These are phyloP conservation scores for Ophiosphaerella korrae DNA, from an alignment of 2,329 filamentous ascomycete species.

Conservation along the genomic window DNA sequence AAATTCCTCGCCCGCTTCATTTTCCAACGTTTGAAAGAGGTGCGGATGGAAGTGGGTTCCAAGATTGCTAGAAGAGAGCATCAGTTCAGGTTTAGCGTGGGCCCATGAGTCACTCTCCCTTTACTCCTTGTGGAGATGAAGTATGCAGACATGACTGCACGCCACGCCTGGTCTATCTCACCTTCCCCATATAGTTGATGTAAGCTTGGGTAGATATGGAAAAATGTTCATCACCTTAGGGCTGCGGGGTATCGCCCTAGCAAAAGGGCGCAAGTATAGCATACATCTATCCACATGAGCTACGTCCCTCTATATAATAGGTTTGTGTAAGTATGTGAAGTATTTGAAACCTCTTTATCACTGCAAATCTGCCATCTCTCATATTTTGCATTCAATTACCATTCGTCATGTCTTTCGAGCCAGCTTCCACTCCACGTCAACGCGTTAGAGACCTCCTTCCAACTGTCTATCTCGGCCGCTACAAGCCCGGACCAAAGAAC, in stretches of 20 bases:
- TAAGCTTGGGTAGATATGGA: neutral
- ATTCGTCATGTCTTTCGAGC: conserved; percentile 12
- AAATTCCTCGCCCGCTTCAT: neutral
- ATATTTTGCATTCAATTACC: neutral
- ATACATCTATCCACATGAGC: neutral
- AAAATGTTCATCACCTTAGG: too few species aligned
- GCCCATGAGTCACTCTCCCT: too few species aligned
- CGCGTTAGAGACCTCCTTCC: conserved; percentile 49
- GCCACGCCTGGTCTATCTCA: too few species aligned
- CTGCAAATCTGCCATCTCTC: neutral
- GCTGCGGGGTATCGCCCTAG: too few species aligned
- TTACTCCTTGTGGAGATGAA: too few species aligned
- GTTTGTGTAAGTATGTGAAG: too few species aligned
- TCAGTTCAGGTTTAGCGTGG: too few species aligned
- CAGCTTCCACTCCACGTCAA: conserved; percentile 25
- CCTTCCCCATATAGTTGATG: too few species aligned
- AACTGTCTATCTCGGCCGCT: conserved; percentile 43
- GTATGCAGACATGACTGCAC: too few species aligned
- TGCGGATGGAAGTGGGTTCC: too few species aligned
- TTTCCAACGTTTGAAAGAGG: neutral
- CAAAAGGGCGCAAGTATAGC: neutral
- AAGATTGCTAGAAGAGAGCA: too few species aligned
- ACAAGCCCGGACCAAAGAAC: conserved; percentile 48
- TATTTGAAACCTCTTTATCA: neutral
- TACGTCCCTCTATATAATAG: too few species aligned